Conservation (phyloP, 371 early-diverging fungal species). For the Fennellomyces sp. region DNA sequence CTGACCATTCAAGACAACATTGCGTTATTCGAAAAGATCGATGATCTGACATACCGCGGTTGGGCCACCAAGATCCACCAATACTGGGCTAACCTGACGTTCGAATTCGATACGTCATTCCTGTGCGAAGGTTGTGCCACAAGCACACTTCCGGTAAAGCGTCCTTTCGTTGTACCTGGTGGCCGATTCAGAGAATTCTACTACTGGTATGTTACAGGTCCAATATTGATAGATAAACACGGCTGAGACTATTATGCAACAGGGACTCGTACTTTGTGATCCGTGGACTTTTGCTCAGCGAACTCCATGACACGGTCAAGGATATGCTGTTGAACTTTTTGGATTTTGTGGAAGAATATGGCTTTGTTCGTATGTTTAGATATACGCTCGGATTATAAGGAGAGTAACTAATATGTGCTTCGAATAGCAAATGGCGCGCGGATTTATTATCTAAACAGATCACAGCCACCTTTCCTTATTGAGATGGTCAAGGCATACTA, state of each 20-base stretch:
- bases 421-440: conserved; percentile 79
- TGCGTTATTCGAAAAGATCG: conserved; percentile 40
- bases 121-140: conserved; percentile 62
- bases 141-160: conserved; percentile 54
- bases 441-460: conserved; percentile 85
- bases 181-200: conserved; percentile 91
- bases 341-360: conserved; percentile 68
- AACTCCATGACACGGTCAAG: conserved; percentile 57
- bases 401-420: neutral
- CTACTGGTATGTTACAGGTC: conserved; percentile 71
- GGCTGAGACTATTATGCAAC: neutral
- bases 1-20: neutral
- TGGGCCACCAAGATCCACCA: conserved; percentile 57
- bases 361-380: conserved; percentile 77
- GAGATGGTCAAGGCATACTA: conserved; percentile 73
- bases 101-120: conserved; percentile 47
- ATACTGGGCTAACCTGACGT: conserved; percentile 66
- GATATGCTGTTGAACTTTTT: conserved; percentile 74
- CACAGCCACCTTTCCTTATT: conserved; percentile 87
- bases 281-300: conserved; percentile 76
- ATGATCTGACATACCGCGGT: conserved; percentile 50
- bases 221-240: too few species aligned
- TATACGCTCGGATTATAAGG: too few species aligned
- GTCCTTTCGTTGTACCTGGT: conserved; percentile 88
- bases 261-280: conserved; percentile 84